Conservation (phyloP, 495 filamentous ascomycete genomes). For the Neurospora sp. region DNA sequence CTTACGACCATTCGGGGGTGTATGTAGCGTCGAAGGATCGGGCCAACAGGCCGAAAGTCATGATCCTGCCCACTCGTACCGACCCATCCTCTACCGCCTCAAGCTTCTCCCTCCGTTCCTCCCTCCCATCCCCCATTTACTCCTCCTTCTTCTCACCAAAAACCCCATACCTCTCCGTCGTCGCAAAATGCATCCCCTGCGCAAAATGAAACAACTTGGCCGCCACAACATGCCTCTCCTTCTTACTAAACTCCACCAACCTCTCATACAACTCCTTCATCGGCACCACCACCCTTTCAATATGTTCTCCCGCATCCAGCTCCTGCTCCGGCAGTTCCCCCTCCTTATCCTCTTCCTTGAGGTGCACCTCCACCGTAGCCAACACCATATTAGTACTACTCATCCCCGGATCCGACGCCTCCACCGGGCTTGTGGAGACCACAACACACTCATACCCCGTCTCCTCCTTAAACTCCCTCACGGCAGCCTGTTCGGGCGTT, state of each 20-base stretch:
- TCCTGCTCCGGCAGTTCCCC: constrained; percentile 46
- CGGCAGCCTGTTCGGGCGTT: constrained; percentile 65
- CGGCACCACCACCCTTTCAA: constrained; percentile 67
- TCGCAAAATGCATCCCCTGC: constrained; percentile 31
- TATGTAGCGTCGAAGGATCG: too few relatives aligned
- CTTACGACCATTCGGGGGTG: too few relatives aligned
- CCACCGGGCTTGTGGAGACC: too few relatives aligned
- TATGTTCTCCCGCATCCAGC: constrained; percentile 77
- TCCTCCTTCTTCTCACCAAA: background rate
- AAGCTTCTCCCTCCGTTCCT: too few relatives aligned
- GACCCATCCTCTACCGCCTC: too few relatives aligned
- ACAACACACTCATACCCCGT: constrained; percentile 55
- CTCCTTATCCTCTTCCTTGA: constrained; percentile 34
- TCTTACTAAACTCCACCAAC: constrained; percentile 33
- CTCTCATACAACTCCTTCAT: constrained; percentile 43
- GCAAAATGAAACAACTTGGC: constrained; percentile 38
- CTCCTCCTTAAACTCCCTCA: constrained; percentile 82
- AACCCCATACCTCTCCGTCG: constrained; percentile 25
- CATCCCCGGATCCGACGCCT: constrained; percentile 50
- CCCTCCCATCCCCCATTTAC: too few relatives aligned
- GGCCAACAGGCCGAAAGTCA: too few relatives aligned
- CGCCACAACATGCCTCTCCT: constrained; percentile 25
- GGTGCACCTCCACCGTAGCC: constrained; percentile 67
- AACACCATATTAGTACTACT: constrained; percentile 57
- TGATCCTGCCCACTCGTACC: too few relatives aligned